Base-by-base conservation (phyloP, 179 eudicot species). In the Corrigiola litoralis region DNA sequence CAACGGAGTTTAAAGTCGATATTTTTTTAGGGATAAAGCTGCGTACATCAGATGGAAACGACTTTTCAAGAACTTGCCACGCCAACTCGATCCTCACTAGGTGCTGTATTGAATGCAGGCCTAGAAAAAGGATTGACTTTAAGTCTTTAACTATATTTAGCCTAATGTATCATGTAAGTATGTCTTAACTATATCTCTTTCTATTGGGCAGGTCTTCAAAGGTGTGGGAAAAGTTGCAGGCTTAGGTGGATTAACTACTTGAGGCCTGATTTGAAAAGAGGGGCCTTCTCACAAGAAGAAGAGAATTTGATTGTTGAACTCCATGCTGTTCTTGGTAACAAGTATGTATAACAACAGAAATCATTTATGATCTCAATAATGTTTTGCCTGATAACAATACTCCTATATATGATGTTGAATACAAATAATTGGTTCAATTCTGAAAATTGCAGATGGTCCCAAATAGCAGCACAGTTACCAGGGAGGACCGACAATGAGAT, bases 401-500 rank as follows among this genome's bases (percentile, higher is more conserved):
- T n/a, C n/a, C n/a, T n/a, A n/a, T n/a, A 23, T 23, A 25, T 60
- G 16, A 11, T 31, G 24, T 23, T 49, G 55, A 27, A 23, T 23
- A 47, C 53, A 16, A 51, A 29, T 51, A 50, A 52, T 12, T 28
- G 1, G 27, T 1, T 50, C 5, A 17, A 9, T 46, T 37, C 16
- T 54, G 3, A 12, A n/a, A 1, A 25, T 34, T 47, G 16, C 64
- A 94, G 99, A 62, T 94, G 99, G 99, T 90, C 98, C 21, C 99
- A 90, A 59, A 94, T 94, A 66, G 99, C 99, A 17, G 91, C 97
- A 34, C 95, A 86, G 36, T 68, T 94, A 52, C 95, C 97, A 0
- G 99, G 99, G 64, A 80, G 99, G 71, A 94, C 99, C 0, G 99
- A 94, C 66, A 94, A 94, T 41, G 97, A 91, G 68, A 89, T 91